These are phyloP conservation scores for Trichoderma atrobrunneum DNA, from an alignment of 2,329 filamentous ascomycete genomes.

Conservation along the genomic window DNA sequence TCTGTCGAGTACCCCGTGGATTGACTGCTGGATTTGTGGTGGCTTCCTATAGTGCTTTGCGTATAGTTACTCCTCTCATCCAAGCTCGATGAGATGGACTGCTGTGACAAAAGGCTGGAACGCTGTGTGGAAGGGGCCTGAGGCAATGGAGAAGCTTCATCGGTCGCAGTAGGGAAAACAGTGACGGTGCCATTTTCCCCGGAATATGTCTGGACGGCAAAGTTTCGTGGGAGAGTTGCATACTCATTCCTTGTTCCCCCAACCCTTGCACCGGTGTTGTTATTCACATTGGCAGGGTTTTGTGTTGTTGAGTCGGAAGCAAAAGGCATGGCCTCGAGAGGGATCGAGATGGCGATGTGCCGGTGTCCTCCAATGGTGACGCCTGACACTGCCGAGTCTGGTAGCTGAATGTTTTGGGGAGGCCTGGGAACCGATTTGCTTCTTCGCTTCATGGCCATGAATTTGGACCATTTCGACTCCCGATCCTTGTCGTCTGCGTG, in stretches of 20 bases:
- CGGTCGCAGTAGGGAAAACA: constrained; percentile 26
- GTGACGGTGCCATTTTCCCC: constrained; percentile 39
- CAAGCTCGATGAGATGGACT: background rate
- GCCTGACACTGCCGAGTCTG: constrained; percentile 55
- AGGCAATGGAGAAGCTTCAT: background rate
- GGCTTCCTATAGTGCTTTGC: background rate
- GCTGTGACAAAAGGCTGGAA: background rate
- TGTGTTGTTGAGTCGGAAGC: constrained; percentile 34
- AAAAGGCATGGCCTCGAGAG: constrained; percentile 48
- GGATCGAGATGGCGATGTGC: constrained; percentile 61
- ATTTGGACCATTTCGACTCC: constrained; percentile 41
- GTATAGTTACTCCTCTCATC: background rate
- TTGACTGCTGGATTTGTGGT: background rate
- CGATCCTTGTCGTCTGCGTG: constrained; percentile 28
- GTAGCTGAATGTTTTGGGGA: constrained; percentile 41
- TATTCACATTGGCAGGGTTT: constrained; percentile 32
- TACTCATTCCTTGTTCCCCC: background rate
- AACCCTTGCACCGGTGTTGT: background rate
- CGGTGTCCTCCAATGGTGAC: constrained; percentile 52
- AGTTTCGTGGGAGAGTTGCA: constrained; percentile 15
- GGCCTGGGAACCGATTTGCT: constrained; percentile 35
- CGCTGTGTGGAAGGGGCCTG: background rate
- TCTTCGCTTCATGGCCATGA: constrained; percentile 40
- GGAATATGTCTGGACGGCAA: constrained; percentile 30
- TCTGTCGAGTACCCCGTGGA: background rate